Evolutionary conservation across 23 red algal species (phyloP), one percentile per base, ranked within the genome.

Genomic region (Gracilariopsis chorda): DNA sequence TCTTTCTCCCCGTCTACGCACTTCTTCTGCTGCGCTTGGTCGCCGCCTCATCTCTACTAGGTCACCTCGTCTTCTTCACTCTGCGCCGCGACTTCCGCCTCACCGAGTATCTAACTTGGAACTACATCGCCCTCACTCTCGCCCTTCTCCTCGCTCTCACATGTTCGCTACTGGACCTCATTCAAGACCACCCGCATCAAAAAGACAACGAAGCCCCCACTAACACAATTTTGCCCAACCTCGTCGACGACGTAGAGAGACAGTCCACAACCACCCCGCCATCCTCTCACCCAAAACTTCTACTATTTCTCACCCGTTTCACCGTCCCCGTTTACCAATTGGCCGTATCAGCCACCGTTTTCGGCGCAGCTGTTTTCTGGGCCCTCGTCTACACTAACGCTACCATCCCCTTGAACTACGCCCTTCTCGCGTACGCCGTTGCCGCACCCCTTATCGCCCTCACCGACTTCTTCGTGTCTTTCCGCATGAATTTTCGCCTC

Each of bases 351-450:
- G 82, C 62, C 14, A 51, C 82, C 6, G 14, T 86, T 27, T 86
- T 86, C 32, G 82, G 82, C n/a, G 63, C 82, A 12, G 82, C 71
- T 25, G 82, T 86, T n/a, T 86, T 86, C 63, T 86, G 82, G 82
- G 56, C 82, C 20, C 37, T 48, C 62, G 46, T 86, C 33, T 86
- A 70, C 60, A 13, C 62, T 27, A 53, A 51, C 17, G 60, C 59
- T 8, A 37, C 58, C 46, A 51, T 65, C 17, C 39, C 59, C 19
- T 0, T 73, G 11, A 70, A 58, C 16, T 86, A 86, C 28, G 57
- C 82, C 3, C 60, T 86, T 16, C 59, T 86, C 33, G 40, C 82
- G 20, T 48, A 68, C n/a, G 63, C 59, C 16, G 82, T 53, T 47
- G 47, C 63, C 46, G 62, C 82, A 20, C 82, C 82, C 3, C 39